Evolutionary conservation across 1,139 yeast genomes (phyloP), one percentile per base, ranked within the genome.

Genomic region (Nakaseomyces nivariensis): DNA sequence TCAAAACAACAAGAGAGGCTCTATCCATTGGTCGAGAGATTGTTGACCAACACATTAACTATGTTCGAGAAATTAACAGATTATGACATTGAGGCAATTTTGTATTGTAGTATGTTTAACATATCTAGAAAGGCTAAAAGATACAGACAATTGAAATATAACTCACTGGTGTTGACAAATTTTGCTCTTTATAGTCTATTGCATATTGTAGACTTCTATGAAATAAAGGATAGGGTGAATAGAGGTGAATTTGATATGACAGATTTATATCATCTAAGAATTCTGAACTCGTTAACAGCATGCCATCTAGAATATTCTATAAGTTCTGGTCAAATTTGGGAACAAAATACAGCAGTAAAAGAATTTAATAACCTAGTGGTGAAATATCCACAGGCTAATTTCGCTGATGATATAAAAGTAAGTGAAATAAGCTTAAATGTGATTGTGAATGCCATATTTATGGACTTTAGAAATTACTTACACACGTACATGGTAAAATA

Each of bases 51-150:
- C 46, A 76, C 78, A 1, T 57, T 74, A 34, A 67, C 77, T 11
- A 73, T 78, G 68, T 63, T 64, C 3, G 72, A 71, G 45, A 76
- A 77, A n/a, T 58, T 78, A 32, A 73, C 74, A 5, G 79, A 75
- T 53, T 78, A 75, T 58, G 82, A 78, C 54, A 71, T 77, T 42
- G 83, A 78, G 56, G 81, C 80, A 0, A 68, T 78, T 22, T 58
- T 77, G 27, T 78, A 77, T 56, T 68, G 78, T 50, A 70, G 78
- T 17, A 62, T 75, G 61, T 78, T 75, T 56, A 74, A 75, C 53
- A 71, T 76, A 43, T 75, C 80, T 0, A 67, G 79, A 54, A 76
- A 75, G 51, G 75, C 79, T 4, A 66, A 69, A 44, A 53, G 65
- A 29, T 62, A 63, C 50, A 55, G 69, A 47, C 81, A 77, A 57